These are phyloP conservation scores for Talaromyces sp. DNA, from an alignment of 2,329 filamentous ascomycete species.

Conservation along the genomic window DNA sequence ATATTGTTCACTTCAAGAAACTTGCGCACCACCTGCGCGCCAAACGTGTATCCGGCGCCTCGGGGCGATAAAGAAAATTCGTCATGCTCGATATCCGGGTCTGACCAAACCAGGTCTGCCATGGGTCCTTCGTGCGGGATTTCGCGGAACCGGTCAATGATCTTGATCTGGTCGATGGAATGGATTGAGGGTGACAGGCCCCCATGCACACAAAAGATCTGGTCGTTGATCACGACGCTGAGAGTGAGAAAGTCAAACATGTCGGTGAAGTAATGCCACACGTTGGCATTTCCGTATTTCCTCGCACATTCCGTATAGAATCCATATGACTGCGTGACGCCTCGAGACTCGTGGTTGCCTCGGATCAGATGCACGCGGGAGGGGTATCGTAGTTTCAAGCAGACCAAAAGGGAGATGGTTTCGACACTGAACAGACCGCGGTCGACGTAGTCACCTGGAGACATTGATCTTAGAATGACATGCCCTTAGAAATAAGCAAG, in stretches of 20 bases:
- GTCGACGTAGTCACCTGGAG: slow-evolving; percentile 88
- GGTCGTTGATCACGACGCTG: slow-evolving; percentile 95
- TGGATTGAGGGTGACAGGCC: slow-evolving; percentile 87
- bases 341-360: slow-evolving; percentile 95
- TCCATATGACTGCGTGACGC: slow-evolving; percentile 96
- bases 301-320: slow-evolving; percentile 98
- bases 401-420: slow-evolving; percentile 95
- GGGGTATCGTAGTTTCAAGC: slow-evolving; percentile 93
- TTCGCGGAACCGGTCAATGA: slow-evolving; percentile 97
- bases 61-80: slow-evolving; percentile 92
- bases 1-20: slow-evolving; percentile 96
- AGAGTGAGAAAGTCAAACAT: slow-evolving; percentile 99
- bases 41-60: slow-evolving; percentile 95
- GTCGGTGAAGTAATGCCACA: slow-evolving; percentile 99
- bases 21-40: slow-evolving; percentile 95
- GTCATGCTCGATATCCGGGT: slow-evolving; percentile 93
- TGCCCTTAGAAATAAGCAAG: slow-evolving; percentile 1
- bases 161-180: slow-evolving; percentile 98
- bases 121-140: slow-evolving; percentile 98
- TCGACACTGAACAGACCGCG: slow-evolving; percentile 98
- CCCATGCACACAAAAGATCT: slow-evolving; percentile 98
- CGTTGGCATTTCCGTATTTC: slow-evolving; percentile 97
- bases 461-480: not conserved
- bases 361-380: slow-evolving; percentile 92
- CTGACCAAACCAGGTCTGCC: slow-evolving; percentile 99